phyloP scores from a whole-genome alignment of 2,329 filamentous ascomycete genomes.

The Neonectria ditissima region DNA sequence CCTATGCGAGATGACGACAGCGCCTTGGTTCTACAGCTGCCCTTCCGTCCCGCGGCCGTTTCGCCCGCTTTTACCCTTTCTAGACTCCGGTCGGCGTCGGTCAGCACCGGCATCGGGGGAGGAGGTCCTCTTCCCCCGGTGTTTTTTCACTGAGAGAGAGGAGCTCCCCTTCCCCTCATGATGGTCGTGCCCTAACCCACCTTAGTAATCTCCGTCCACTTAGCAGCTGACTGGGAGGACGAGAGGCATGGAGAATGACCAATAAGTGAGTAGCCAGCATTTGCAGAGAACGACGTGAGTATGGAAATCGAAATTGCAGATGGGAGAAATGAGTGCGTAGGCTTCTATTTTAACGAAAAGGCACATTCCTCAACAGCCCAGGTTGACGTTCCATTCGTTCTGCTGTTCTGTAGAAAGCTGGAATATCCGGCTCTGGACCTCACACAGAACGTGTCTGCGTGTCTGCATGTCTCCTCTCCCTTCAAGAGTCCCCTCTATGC shows the following conservation, averaged over 20 bases:
- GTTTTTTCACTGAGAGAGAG: conserved; percentile 1
- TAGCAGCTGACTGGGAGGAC: conserved; percentile 2
- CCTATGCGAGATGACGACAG: conserved; percentile 10
- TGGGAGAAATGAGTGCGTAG: too few species aligned
- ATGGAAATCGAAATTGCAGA: not conserved
- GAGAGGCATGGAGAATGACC: conserved; percentile 3
- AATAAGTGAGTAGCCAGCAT: not conserved
- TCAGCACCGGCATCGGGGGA: conserved; percentile 39
- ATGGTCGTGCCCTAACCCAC: conserved; percentile 11
- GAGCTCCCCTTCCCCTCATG: not conserved
- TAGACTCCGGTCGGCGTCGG: conserved; percentile 5
- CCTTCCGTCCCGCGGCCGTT: not conserved
- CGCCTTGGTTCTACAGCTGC: not conserved
- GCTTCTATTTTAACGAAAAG: not conserved
- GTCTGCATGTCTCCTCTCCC: not conserved
- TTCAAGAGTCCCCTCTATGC: not conserved
- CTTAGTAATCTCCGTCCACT: conserved; percentile 2
- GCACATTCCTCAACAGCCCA: not conserved
- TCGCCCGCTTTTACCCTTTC: conserved; percentile 9
- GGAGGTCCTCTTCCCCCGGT: conserved; percentile 8
- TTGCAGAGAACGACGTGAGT: not conserved
- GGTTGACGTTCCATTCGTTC: not conserved
- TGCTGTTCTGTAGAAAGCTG: not conserved
- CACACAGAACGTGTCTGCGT: not conserved
- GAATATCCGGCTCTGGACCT: not conserved